Conservation (phyloP, 306 rosid species). For the Cucumis cinereus region DNA sequence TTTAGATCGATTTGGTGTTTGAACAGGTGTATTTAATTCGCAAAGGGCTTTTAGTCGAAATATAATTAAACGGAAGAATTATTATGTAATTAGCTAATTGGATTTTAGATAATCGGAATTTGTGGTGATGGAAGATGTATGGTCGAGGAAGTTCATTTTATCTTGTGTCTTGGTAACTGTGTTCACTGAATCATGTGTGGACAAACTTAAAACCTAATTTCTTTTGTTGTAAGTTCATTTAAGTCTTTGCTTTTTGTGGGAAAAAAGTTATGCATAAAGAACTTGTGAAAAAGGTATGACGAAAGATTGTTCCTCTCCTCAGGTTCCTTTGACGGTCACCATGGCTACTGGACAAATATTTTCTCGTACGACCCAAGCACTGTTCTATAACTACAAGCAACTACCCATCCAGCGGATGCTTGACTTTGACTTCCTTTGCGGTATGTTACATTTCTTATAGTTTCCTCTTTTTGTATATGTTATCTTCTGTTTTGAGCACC, state of each 20-base stretch:
- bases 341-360: constrained; percentile 97
- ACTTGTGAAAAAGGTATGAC: neutral
- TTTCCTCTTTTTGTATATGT: neutral
- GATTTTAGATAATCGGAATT: neutral
- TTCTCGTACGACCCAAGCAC: constrained; percentile 81
- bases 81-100: neutral
- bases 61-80: neutral
- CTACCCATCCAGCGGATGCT: constrained; percentile 98
- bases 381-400: constrained; percentile 97
- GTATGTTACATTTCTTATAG: constrained; percentile 23
- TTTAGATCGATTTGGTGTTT: neutral
- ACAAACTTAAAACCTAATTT: neutral
- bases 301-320: neutral
- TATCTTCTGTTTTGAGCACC: neutral
- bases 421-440: constrained; percentile 98
- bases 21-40: neutral
- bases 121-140: neutral
- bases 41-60: neutral
- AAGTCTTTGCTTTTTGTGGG: neutral
- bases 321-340: constrained; percentile 30
- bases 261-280: neutral
- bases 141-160: neutral
- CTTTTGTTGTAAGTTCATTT: neutral
- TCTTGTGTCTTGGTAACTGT: neutral
- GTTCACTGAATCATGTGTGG: neutral